Evolutionary conservation across 495 filamentous ascomycete genomes (phyloP), one percentile per base, ranked within the genome.

Genomic region (Delitschia confertaspora): DNA sequence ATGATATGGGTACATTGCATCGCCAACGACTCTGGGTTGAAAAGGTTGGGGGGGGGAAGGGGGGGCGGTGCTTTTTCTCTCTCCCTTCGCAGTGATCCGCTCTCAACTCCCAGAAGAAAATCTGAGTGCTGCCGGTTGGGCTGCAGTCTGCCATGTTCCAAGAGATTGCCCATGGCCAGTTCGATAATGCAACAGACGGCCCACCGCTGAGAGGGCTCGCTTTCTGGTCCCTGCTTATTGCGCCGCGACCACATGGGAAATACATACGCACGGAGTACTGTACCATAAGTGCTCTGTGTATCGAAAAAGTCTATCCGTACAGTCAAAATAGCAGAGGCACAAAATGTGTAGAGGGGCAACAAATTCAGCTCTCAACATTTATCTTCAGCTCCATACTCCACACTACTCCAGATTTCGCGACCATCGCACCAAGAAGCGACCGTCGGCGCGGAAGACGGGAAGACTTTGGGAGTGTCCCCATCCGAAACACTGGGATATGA

Each of bases 381-480:
- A 38, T 17, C 32, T 34, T 34, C 32, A 34, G 3, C 38, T n/a
- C n/a, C 33, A 19, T 16, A 30, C 26, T 4, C n/a, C 24, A 13
- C 23, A 29, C 3, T 20, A 10, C n/a, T 21, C 25, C 40, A 17
- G 16, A 25, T 22, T 17, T 18, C 30, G 22, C 34, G 34, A 38
- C 18, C 21, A 23, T 18, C 6, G 2, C 18, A 19, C 11, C 22
- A 16, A 17, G n/a, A 11, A 16, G 47, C 40, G 36, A 11, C 42
- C 29, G 43, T 42, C 39, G 44, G 48, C 44, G 50, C 45, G 45
- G 50, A 23, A 47, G 24, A 24, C 42, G 24, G 43, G 24, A 33
- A 16, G 30, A 36, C 25, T 36, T 9, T 32, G 7, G n/a, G 31
- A 37, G 32, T n/a, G 11, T 10, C 18, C 20, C 38, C 44, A 20